Base-by-base conservation (phyloP, 2,329 filamentous ascomycete genomes). In the Penicillium verrucosum region DNA sequence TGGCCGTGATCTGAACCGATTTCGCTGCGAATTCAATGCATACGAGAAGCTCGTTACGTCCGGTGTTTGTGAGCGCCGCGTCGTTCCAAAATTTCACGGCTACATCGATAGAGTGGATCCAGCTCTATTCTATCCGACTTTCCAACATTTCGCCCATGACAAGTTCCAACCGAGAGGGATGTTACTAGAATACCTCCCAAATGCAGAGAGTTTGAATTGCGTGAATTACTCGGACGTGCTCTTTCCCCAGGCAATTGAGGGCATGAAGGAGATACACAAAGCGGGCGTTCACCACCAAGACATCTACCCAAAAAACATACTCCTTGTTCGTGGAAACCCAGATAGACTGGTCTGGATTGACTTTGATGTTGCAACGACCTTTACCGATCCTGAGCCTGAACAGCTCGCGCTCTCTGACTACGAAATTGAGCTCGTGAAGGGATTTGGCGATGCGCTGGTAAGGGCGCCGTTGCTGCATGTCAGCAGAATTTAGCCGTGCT, bases 1-100 rank as follows among this genome's bases (percentile, higher is more conserved):
- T 42, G 65, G 65, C n/a, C 62, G 65, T 34, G 67, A 68, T 48
- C 37, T 68, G 18, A 63, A 68, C 32, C 56, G 65, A 6, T 65
- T 65, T 53, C 61, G 67, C 50, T 65, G 61, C 50, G 64, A 68
- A 52, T 30, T 58, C 0, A 64, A 61, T 18, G 65, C 65, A 18
- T 67, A 68, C 40, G 7, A 55, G 16, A 65, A 65, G 0, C 60
- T 68, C 9, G 29, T 29, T 29, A n/a, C 18, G 6, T 60, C 32
- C 30, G 59, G 59, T 36, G 65, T 62, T 0, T 68, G 63, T 37
- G 56, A 46, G 12, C 32, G 51, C n/a, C 58, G 61, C 4, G 60
- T 67, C 51, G 62, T 66, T 42, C 65, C 66, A 49, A 18, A 42
- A 18, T 68, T 61, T 52, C 60, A 66, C 50, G 65, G 66, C 48